Evolutionary conservation across 257 asterid species (phyloP), one percentile per base, ranked within the genome.

Genomic region (Haberlea rhodopensis): DNA sequence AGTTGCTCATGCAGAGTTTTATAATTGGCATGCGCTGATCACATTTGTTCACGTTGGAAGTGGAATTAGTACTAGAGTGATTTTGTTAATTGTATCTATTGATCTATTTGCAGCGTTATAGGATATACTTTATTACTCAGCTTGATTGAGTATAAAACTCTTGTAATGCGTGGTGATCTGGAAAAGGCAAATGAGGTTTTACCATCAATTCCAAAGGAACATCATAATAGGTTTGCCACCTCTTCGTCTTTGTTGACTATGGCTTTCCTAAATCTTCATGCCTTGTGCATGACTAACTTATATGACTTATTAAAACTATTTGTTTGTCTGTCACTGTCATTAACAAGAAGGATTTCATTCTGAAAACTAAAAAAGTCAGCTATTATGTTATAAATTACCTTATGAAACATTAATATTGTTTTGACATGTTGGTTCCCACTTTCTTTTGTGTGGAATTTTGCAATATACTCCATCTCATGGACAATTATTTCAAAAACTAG

Each of bases 71-170:
- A 16, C 1, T 43, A 16, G 2, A 43, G 16, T 43, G 51, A 13
- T 43, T 43, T 43, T 43, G 19, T 13, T 37, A 43, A 46, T 65
- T 55, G 54, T 55, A 6, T 68, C 40, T 25, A 20, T 70, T 45
- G 27, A 60, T 70, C 61, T 70, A 57, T 66, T 71, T 51, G 62
- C 90, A 91, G 98, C 73, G 92, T 91, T 67, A 80, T 89, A 43
- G 95, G 96, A 65, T 91, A 87, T 68, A 85, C 96, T 32, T 79
- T 91, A 75, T 85, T 91, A 57, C 92, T 91, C 56, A 78, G 92
- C 81, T 84, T 91, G 89, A 91, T 91, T 40, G 98, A 91, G 82
- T 91, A 91, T 80, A 91, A 91, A 83, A 91, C 98, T 66, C 92
- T 91, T 57, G 90, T 91, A 65, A 89, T 91, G 95, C 95, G 98